Evolutionary conservation across 139 green algal genomes (phyloP), one percentile per base, ranked within the genome.

Genomic region (Chlorella sp.): DNA sequence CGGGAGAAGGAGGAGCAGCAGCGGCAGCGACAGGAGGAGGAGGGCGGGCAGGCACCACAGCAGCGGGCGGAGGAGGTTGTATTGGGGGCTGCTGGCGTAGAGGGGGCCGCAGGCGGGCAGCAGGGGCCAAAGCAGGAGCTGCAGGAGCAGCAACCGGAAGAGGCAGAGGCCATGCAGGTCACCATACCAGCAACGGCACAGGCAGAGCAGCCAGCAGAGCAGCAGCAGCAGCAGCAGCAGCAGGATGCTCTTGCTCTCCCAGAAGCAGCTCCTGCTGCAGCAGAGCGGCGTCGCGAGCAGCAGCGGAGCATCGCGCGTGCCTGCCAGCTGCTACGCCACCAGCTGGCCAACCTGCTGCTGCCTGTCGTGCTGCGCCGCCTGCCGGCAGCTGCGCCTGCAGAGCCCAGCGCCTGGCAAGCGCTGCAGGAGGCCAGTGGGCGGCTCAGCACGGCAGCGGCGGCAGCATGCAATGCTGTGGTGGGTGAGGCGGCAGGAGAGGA

Each of bases 361-460:
- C 84, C 84, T 0, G 84, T 68, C 5, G 0, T 68, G 39, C 68
- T 40, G 39, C 40, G 1, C 14, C 84, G 68, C 26, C 36, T 64
- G 84, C 66, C 66, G 3, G 37, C 39, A 24, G 64, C 37, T 7
- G 61, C 83, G 22, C 22, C 53, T 3, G 36, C 24, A 5, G 42
- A 85, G 64, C 21, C 11, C 66, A 76, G 30, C 39, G 68, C 15
- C 0, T 88, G 84, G 84, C 84, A 66, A 32, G 84, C 68, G 64
- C 40, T 88, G 68, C 84, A 81, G 39, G 84, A 88, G 84, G 16
- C 39, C 2, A 16, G 24, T 19, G 84, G 84, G 39, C 36, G 84
- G 39, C 39, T 81, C 39, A 42, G 66, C 24, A 39, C 39, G 1
- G 40, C 40, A 19, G 84, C 68, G 42, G 68, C 68, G 14, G 84